Base-by-base conservation (phyloP, 139 green algal genomes). In the Mychonastes homosphaera region DNA sequence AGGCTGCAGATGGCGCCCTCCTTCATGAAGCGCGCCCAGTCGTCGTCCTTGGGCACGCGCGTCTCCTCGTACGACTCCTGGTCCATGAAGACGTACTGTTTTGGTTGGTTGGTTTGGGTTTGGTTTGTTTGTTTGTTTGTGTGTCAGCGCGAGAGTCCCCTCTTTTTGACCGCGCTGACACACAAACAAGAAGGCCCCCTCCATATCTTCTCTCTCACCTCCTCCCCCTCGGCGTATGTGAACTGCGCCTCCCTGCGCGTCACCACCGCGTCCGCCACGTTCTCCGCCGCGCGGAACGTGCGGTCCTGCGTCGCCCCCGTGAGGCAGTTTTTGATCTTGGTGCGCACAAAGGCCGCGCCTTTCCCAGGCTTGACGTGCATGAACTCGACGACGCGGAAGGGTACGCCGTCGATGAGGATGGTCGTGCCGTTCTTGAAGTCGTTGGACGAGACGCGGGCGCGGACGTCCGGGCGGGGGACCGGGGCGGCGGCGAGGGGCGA, bases 351-450 rank as follows among this genome's bases (percentile, higher is more conserved):
- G 3, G 93, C 91, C 8, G 87, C 73, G 10, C 92, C 93, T 69
- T 98, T 98, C 40, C 93, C 93, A 32, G 93, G 93, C 82, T 99
- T 98, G 2, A 98, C 92, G 68, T 99, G 92, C 56, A 97, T 67
- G 68, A 97, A 97, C 69, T 98, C 93, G 9, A 80, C 53, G 18
- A 96, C 84, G 49, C 73, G 76, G 53, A 63, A 96, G 7, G 88
- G 87, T 12, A 65, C 49, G 3, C 68, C 69, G 54, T 97, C 87
- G 27, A 98, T 65, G 67, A 96, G 84, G 12, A 99, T 80, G 6
- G 74, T 91, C 23, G 88, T 68, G 3, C 92, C 92, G 10, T 75
- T 91, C 63, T 92, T 92, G 64, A 99, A 93, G 69, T 99, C 92
- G 53, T 97, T 97, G 35, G 79, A 80, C 4, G 72, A 81, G 0